phyloP scores from a whole-genome alignment of 352 stramenopile species.

The Phytophthora multivora region DNA sequence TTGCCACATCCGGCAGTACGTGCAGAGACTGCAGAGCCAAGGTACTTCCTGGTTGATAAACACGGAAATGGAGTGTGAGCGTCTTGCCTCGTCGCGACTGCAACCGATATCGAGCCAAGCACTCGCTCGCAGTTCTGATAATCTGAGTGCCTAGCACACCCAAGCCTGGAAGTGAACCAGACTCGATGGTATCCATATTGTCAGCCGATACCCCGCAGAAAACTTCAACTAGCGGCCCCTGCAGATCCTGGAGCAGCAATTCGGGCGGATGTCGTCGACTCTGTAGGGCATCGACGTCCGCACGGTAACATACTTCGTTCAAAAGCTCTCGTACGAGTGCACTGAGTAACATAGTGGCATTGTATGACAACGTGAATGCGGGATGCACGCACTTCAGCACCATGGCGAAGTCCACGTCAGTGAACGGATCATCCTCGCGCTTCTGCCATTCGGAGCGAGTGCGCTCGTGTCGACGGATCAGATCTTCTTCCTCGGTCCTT shows the following conservation, averaged over 20 bases:
- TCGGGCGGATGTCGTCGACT: constrained; percentile 34
- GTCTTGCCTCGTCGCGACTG: constrained; percentile 45
- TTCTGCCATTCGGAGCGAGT: constrained; percentile 63
- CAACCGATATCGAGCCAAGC: constrained; percentile 34
- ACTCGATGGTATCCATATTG: constrained; percentile 7
- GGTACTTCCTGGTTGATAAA: constrained; percentile 34
- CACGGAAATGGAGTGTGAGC: constrained; percentile 47
- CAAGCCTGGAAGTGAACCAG: constrained; percentile 9
- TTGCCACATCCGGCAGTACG: constrained; percentile 35
- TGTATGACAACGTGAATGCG: constrained; percentile 64
- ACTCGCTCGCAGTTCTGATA: constrained; percentile 20
- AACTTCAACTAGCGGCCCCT: constrained; percentile 23
- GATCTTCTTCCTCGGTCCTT: constrained; percentile 34
- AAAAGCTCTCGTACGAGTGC: constrained; percentile 57
- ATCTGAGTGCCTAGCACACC: constrained; percentile 16
- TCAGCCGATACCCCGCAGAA: constrained; percentile 24
- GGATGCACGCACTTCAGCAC: constrained; percentile 68
- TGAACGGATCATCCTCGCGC: constrained; percentile 62
- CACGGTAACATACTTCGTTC: constrained; percentile 51
- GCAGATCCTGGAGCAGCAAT: constrained; percentile 36
- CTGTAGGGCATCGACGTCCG: constrained; percentile 45
- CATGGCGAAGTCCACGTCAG: constrained; percentile 60
- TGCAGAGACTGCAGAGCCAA: constrained; percentile 21
- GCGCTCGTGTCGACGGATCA: constrained; percentile 48
- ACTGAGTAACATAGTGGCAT: constrained; percentile 52